Conservation (phyloP, 139 green algal species). For the Dunaliella primolecta region DNA sequence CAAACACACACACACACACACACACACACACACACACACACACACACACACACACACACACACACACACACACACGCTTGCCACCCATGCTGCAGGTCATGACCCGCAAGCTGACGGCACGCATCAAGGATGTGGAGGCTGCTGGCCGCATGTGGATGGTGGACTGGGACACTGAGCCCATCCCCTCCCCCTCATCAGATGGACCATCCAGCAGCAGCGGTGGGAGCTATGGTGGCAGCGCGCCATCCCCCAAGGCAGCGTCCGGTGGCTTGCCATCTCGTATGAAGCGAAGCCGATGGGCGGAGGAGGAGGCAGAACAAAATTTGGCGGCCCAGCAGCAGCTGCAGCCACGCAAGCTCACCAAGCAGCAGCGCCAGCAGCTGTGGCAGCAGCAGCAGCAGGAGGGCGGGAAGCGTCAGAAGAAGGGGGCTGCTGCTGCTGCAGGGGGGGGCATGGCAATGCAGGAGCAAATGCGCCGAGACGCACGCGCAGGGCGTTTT, state of each 20-base stretch:
- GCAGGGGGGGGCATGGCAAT: too few species aligned
- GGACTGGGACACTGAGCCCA: constrained; percentile 31
- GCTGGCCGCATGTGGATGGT: constrained; percentile 34
- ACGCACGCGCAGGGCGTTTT: constrained; percentile 49
- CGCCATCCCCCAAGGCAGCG: neutral
- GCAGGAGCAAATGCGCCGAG: neutral
- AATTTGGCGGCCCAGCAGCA: neutral
- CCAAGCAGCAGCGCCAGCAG: neutral
- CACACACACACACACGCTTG: too few species aligned
- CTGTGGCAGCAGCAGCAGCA: constrained; percentile 5
- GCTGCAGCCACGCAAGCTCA: neutral
- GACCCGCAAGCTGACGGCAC: constrained; percentile 20
- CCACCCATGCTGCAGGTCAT: constrained; percentile 13
- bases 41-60: too few species aligned
- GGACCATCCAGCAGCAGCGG: neutral
- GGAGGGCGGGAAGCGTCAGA: constrained; percentile 24
- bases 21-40: too few species aligned
- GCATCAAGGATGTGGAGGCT: constrained; percentile 36
- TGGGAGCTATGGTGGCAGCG: neutral
- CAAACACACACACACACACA: too few species aligned
- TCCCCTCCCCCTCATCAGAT: neutral
- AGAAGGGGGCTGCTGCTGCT: constrained; percentile 20
- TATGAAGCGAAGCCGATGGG: constrained; percentile 33
- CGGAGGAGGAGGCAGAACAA: neutral
- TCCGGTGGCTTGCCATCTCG: neutral